Evolutionary conservation across 1,284 basidiomycete species (phyloP).

Genomic region (Ustilago tritici): DNA sequence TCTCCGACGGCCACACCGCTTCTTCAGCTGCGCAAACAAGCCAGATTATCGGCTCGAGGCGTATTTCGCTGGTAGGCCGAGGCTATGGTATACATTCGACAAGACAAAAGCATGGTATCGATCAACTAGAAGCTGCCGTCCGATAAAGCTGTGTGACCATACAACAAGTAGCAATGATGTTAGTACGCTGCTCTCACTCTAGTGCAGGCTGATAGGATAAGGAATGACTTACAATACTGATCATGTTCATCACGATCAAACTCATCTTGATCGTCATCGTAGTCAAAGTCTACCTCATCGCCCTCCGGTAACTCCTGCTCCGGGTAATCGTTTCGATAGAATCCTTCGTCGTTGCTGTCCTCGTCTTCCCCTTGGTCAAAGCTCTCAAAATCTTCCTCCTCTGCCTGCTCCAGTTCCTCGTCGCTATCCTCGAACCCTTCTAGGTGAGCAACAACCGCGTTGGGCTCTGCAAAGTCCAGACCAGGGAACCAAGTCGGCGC

Average conservation of each 20-base stretch:
- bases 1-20: too few relatives aligned
- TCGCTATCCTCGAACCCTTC: conserved; percentile 48
- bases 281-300: conserved; percentile 54
- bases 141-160: conserved; percentile 24
- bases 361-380: conserved; percentile 65
- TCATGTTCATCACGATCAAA: conserved; percentile 44
- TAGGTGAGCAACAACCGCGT: conserved; percentile 36
- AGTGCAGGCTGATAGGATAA: too few relatives aligned
- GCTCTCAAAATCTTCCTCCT: conserved; percentile 48
- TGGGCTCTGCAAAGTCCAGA: conserved; percentile 36
- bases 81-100: not conserved
- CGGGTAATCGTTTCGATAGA: conserved; percentile 67
- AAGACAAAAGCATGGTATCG: not conserved
- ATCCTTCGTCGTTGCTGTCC: conserved; percentile 68
- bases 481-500: conserved; percentile 29
- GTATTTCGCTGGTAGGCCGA: not conserved
- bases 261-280: conserved; percentile 45
- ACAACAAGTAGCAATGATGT: not conserved
- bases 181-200: too few relatives aligned
- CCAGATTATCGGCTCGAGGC: not conserved
- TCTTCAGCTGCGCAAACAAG: too few relatives aligned
- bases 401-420: conserved; percentile 38
- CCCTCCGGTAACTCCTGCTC: conserved; percentile 59
- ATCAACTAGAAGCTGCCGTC: conserved; percentile 36
- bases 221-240: conserved; percentile 42